Conservation (phyloP, 2,329 filamentous ascomycete species). For the Beauveria sp. region DNA sequence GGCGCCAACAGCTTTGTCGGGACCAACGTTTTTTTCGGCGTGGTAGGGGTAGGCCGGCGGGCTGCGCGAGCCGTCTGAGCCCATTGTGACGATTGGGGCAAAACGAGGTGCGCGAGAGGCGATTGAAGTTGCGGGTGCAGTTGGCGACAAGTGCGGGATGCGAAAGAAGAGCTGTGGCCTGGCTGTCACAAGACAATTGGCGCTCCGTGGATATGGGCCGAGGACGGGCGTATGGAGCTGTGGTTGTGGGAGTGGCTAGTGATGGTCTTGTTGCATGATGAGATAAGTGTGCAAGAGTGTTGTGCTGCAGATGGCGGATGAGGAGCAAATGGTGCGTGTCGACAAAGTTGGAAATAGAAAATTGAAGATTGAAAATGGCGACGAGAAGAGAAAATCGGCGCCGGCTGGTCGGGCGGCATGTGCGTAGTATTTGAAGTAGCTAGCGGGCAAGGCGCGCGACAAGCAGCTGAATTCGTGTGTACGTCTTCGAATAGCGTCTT, state of each 20-base stretch:
- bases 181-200: conserved; percentile 4
- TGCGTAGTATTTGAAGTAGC: conserved; percentile 7
- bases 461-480: neutral
- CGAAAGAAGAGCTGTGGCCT: neutral
- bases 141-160: neutral
- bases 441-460: neutral
- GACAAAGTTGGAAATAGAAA: neutral
- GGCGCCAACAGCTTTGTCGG: neutral
- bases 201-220: neutral
- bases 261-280: neutral
- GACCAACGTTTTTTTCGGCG: conserved; percentile 15
- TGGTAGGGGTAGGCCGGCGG: conserved; percentile 19
- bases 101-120: neutral
- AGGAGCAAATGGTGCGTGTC: neutral
- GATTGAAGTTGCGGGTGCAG: too few relatives aligned
- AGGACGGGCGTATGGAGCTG: neutral
- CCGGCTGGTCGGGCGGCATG: conserved; percentile 1
- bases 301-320: neutral
- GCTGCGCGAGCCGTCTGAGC: conserved; percentile 3
- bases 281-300: neutral
- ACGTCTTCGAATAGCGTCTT: neutral
- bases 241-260: neutral
- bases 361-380: neutral
- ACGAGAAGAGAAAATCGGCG: neutral
- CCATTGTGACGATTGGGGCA: neutral